Evolutionary conservation across 805 yeast species (phyloP).

Genomic region (Ogataea henricii): DNA sequence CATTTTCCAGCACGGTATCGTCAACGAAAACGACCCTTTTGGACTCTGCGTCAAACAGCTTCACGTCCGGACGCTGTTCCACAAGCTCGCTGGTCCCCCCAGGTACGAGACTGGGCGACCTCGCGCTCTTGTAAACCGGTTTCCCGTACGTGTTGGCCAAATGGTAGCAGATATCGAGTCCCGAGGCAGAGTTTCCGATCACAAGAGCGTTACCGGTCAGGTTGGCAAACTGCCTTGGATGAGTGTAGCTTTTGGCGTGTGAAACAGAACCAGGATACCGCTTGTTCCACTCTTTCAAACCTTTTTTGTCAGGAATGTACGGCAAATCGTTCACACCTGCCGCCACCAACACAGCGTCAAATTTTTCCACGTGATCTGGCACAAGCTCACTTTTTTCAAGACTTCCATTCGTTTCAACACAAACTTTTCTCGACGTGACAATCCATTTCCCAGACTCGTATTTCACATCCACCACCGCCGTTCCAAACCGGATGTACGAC

Average conservation of each 20-base stretch:
- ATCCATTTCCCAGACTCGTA: conserved; percentile 43
- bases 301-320: conserved; percentile 54
- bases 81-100: conserved; percentile 46
- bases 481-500: conserved; percentile 43
- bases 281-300: conserved; percentile 49
- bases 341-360: conserved; percentile 66
- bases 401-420: conserved; percentile 37
- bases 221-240: conserved; percentile 42
- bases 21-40: conserved; percentile 47
- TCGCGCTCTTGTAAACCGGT: conserved; percentile 48
- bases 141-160: conserved; percentile 45
- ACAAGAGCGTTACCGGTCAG: conserved; percentile 50
- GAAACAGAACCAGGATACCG: conserved; percentile 47
- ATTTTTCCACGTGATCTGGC: conserved; percentile 40
- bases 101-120: conserved; percentile 47
- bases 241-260: conserved; percentile 61
- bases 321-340: conserved; percentile 66
- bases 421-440: conserved; percentile 40
- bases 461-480: conserved; percentile 48
- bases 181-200: conserved; percentile 78
- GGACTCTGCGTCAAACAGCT: conserved; percentile 38
- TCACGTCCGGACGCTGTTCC: conserved; percentile 45
- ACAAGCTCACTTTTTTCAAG: conserved; percentile 11
- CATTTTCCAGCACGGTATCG: conserved; percentile 45
- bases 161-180: conserved; percentile 69